These are phyloP conservation scores for Didymella lethalis DNA, from an alignment of 2,329 filamentous ascomycete genomes.

Conservation along the genomic window DNA sequence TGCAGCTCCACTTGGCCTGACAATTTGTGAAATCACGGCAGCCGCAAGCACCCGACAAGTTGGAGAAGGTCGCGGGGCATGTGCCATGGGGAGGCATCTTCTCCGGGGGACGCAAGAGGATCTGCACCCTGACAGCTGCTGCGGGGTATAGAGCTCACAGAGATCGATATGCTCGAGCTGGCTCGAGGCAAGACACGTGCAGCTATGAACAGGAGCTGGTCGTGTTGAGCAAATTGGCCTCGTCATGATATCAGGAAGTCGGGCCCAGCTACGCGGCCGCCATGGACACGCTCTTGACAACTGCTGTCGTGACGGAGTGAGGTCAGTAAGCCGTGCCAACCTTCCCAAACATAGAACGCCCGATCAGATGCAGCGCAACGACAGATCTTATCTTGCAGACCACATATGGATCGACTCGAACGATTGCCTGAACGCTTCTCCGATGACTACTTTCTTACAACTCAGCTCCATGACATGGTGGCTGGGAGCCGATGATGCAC, in stretches of 20 bases:
- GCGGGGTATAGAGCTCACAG: slow-evolving; percentile 14
- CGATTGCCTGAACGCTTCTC: not conserved
- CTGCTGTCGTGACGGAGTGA: not conserved
- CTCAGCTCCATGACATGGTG: not conserved
- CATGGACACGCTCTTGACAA: slow-evolving; percentile 3
- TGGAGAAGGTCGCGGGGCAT: slow-evolving; percentile 1
- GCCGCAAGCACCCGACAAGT: slow-evolving; percentile 4
- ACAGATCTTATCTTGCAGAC: not conserved
- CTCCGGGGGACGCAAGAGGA: slow-evolving; percentile 12
- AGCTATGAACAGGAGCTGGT: not conserved
- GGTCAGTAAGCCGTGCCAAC: slow-evolving; percentile 2
- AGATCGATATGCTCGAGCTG: not conserved
- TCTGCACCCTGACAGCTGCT: slow-evolving; percentile 16
- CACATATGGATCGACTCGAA: not conserved
- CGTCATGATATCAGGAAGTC: not conserved
- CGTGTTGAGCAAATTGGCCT: slow-evolving; percentile 11
- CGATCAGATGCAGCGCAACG: slow-evolving; percentile 4
- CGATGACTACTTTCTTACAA: not conserved
- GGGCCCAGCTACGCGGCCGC: not conserved
- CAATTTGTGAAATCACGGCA: slow-evolving; percentile 6
- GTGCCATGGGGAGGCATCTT: slow-evolving; percentile 14
- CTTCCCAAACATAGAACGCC: not conserved
- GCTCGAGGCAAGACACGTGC: not conserved
- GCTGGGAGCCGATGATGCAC: not conserved
- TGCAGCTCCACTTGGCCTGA: slow-evolving; percentile 12